These are phyloP conservation scores for Candida ficus DNA, from an alignment of 805 yeast species.

Conservation along the genomic window DNA sequence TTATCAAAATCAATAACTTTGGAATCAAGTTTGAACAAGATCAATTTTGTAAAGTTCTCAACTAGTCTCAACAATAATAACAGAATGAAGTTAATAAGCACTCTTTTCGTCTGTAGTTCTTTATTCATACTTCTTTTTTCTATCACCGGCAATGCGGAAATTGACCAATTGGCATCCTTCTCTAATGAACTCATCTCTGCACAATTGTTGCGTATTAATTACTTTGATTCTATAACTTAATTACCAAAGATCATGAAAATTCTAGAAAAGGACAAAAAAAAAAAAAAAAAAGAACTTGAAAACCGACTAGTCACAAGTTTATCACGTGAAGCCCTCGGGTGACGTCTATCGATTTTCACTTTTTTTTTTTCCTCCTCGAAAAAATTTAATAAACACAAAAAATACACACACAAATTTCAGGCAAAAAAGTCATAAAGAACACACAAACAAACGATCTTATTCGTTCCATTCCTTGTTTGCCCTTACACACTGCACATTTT, in stretches of 20 bases:
- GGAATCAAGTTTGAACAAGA: constrained; percentile 16
- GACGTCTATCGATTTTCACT: not conserved
- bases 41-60: constrained; percentile 16
- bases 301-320: too few relatives aligned
- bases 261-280: too few relatives aligned
- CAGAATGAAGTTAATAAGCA: constrained; percentile 29
- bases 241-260: too few relatives aligned
- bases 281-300: too few relatives aligned
- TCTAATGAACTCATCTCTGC: not conserved
- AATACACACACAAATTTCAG: not conserved
- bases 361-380: not conserved
- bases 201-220: too few relatives aligned
- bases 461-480: too few relatives aligned
- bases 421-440: too few relatives aligned
- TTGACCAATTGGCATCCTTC: constrained; percentile 4
- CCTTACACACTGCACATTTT: too few relatives aligned
- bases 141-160: constrained; percentile 21
- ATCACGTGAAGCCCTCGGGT: not conserved
- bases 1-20: constrained; percentile 8
- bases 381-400: not conserved
- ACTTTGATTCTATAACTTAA: too few relatives aligned
- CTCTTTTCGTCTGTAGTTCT: constrained; percentile 32
- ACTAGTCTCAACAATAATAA: constrained; percentile 28
- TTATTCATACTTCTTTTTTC: constrained; percentile 35
- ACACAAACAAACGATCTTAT: too few relatives aligned